phyloP scores from a whole-genome alignment of 768 basidiomycete genomes.

The Lyophyllum decastes region DNA sequence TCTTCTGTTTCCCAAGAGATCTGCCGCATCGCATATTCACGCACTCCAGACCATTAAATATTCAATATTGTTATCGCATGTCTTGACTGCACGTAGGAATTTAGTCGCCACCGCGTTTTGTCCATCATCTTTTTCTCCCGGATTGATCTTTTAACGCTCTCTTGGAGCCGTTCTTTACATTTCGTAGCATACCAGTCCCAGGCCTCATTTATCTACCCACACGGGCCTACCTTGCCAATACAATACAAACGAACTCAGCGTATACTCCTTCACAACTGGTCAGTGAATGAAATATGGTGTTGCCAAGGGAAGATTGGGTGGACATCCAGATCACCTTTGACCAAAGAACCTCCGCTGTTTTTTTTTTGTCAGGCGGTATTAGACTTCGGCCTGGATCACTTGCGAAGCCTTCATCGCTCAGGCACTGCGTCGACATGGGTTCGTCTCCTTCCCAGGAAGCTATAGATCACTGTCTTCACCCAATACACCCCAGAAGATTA shows the following conservation, averaged over 20 bases:
- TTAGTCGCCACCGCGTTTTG: not conserved
- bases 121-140: not conserved
- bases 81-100: not conserved
- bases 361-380: too few relatives aligned
- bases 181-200: not conserved
- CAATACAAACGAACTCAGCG: not conserved
- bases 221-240: not conserved
- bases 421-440: too few relatives aligned
- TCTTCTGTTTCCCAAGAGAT: not conserved
- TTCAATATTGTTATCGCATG: constrained; percentile 5
- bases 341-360: too few relatives aligned
- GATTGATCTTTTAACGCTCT: not conserved
- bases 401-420: too few relatives aligned
- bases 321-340: too few relatives aligned
- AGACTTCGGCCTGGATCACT: too few relatives aligned
- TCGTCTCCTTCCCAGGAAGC: too few relatives aligned
- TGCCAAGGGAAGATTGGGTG: too few relatives aligned
- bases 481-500: too few relatives aligned
- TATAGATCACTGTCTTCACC: too few relatives aligned
- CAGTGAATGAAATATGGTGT: too few relatives aligned
- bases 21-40: constrained; percentile 10
- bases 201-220: not conserved
- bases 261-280: not conserved
- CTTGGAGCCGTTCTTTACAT: not conserved
- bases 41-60: constrained; percentile 6